These are phyloP conservation scores for Cutaneotrichosporon sp. DNA, from an alignment of 1,284 basidiomycete genomes.

Conservation along the genomic window DNA sequence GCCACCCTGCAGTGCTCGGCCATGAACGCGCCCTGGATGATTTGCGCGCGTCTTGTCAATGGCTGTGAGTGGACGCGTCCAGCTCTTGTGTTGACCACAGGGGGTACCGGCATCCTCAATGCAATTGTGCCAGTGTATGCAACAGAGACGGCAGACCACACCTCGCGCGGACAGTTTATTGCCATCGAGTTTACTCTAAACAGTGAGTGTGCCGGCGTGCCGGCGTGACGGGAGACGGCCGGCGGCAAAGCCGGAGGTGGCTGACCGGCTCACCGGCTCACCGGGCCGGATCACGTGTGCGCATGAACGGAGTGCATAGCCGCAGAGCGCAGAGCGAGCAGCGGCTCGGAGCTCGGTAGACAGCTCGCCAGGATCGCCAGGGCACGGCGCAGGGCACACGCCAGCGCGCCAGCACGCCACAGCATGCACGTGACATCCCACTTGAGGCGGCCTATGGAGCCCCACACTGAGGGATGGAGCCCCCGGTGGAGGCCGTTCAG, in stretches of 20 bases:
- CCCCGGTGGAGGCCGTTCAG: no score
- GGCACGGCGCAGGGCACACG: no score
- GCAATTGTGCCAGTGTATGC: constrained; percentile 54
- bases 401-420: no score
- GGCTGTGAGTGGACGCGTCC: constrained; percentile 13
- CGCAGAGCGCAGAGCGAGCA: no score
- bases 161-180: constrained; percentile 56
- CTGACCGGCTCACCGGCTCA: constrained; percentile 56
- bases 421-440: no score
- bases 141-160: constrained; percentile 50
- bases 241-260: constrained; percentile 52
- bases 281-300: no score
- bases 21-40: constrained; percentile 57
- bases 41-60: constrained; percentile 54
- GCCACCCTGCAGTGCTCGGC: constrained; percentile 61
- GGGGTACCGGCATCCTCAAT: constrained; percentile 55
- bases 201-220: constrained; percentile 55
- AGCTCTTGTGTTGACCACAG: neutral
- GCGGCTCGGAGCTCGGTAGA: no score
- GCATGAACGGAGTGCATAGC: no score
- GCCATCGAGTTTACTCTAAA: constrained; percentile 49
- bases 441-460: no score
- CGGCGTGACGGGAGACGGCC: constrained; percentile 50
- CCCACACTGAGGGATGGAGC: no score
- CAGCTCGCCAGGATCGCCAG: no score